These are phyloP conservation scores for Lupinus albus DNA, from an alignment of 306 rosid species.

Conservation along the genomic window DNA sequence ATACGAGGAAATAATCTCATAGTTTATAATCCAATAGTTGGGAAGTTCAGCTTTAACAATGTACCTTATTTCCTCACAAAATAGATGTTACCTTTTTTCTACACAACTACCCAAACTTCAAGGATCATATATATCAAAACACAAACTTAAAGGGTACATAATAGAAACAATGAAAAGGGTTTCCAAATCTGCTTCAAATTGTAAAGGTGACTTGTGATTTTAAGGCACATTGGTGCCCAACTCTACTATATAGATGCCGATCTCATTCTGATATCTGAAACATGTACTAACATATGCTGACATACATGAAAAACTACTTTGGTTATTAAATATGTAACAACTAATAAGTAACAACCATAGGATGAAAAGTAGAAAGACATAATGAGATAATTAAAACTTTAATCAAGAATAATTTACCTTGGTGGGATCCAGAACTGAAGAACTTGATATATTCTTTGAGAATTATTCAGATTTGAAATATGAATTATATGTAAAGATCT, in stretches of 20 bases:
- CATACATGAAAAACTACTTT: slow-evolving; percentile 34
- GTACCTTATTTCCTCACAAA: too few relatives aligned
- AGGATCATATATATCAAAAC: too few relatives aligned
- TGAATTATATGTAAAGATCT: too few relatives aligned
- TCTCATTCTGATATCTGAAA: slow-evolving; percentile 28
- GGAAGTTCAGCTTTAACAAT: too few relatives aligned
- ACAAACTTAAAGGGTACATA: too few relatives aligned
- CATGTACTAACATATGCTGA: slow-evolving; percentile 1
- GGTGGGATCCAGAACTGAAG: background rate
- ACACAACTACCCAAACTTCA: too few relatives aligned
- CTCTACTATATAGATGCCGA: slow-evolving; percentile 14
- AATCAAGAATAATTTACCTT: slow-evolving; percentile 27
- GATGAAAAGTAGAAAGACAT: slow-evolving; percentile 25
- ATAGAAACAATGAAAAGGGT: too few relatives aligned
- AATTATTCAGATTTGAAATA: slow-evolving; percentile 16
- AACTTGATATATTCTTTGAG: slow-evolving; percentile 29
- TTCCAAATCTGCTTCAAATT: background rate
- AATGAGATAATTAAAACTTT: background rate
- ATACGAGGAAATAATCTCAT: too few relatives aligned
- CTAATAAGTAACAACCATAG: slow-evolving; percentile 3
- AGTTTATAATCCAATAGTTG: too few relatives aligned
- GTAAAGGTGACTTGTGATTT: slow-evolving; percentile 22
- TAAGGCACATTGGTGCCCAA: slow-evolving; percentile 4
- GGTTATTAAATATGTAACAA: slow-evolving; percentile 29
- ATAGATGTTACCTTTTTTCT: too few relatives aligned